Conservation (phyloP, 306 rosid species). For the Vachellia pachyceras region DNA sequence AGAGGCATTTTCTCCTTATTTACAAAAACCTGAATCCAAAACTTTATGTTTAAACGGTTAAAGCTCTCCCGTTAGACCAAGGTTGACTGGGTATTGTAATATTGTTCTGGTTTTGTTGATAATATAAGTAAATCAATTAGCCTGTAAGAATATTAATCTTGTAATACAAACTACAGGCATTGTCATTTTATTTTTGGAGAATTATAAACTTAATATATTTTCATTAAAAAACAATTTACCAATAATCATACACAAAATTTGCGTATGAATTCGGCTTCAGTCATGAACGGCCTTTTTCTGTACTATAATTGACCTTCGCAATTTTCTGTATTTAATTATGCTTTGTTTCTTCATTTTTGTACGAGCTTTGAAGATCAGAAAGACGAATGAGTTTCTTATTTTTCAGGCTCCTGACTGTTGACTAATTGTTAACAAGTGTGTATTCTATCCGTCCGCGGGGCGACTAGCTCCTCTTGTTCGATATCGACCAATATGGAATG, state of each 20-base stretch:
- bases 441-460: conserved; percentile 12
- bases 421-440: not conserved
- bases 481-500: not conserved
- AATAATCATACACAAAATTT: no score
- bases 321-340: not conserved
- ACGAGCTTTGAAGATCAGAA: not conserved
- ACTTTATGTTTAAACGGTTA: no score
- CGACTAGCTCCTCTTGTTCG: no score
- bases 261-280: not conserved
- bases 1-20: no score
- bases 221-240: not conserved
- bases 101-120: no score
- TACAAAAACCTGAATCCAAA: no score
- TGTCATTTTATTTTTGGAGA: not conserved
- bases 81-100: no score
- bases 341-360: not conserved
- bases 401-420: conserved; percentile 29
- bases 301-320: not conserved
- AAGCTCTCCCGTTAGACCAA: no score
- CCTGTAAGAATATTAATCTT: no score
- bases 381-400: not conserved
- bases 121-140: no score
- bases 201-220: no score
- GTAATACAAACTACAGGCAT: not conserved
- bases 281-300: not conserved